Conservation (phyloP, 345 rosid species). For the Kernera saxatilis region DNA sequence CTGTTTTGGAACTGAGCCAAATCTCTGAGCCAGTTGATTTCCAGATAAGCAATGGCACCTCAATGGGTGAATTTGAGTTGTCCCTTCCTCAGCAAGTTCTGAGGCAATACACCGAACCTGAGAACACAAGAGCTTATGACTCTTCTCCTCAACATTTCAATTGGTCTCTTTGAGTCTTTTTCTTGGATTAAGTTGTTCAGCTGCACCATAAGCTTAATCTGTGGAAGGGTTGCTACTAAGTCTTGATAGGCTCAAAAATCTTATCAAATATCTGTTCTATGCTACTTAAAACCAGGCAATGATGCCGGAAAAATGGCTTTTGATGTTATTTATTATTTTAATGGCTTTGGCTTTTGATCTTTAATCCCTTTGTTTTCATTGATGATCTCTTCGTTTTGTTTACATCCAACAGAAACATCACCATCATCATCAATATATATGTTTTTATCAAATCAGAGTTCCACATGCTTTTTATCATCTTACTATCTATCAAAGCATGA, state of each 20-base stretch:
- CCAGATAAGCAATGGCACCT: slow-evolving; percentile 18
- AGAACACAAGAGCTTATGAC: slow-evolving; percentile 50
- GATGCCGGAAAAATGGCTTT: neutral
- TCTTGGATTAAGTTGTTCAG: neutral
- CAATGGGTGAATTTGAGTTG: slow-evolving; percentile 44
- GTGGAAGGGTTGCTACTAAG: slow-evolving; percentile 10
- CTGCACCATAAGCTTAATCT: slow-evolving; percentile 14
- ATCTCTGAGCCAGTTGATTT: slow-evolving; percentile 39
- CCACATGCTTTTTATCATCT: slow-evolving; percentile 9
- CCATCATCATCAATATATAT: neutral
- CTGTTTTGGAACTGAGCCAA: slow-evolving; percentile 43
- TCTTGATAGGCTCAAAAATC: slow-evolving; percentile 2
- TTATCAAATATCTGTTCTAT: neutral
- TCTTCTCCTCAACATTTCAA: slow-evolving; percentile 43
- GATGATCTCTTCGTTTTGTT: neutral
- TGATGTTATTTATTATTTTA: neutral
- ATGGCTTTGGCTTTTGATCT: slow-evolving; percentile 9
- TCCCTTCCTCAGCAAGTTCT: slow-evolving; percentile 42
- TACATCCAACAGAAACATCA: neutral
- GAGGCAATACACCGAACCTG: slow-evolving; percentile 54
- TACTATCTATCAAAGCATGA: slow-evolving; percentile 16
- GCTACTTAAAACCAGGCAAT: slow-evolving; percentile 12
- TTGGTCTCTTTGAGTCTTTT: slow-evolving; percentile 54
- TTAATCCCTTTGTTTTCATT: neutral
- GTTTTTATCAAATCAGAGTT: slow-evolving; percentile 5